Base-by-base conservation (phyloP, 1,284 basidiomycete species). In the Ceratobasidium sp. region DNA sequence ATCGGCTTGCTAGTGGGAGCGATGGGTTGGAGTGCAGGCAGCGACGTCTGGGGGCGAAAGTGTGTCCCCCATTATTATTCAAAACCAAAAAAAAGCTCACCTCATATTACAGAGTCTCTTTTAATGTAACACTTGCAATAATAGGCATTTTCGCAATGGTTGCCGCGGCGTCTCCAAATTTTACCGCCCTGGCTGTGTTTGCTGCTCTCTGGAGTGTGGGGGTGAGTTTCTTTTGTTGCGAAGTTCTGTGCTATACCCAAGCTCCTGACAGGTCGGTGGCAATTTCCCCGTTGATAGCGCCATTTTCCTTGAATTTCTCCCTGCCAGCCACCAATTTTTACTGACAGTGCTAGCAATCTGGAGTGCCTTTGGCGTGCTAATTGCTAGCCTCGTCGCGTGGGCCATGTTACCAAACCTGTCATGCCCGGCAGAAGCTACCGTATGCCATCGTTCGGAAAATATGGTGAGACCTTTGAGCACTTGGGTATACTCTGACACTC, bases 281-380 rank as follows among this genome's bases (percentile, higher is more conserved):
- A 92, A 92, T 78, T 80, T 91, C 61, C 89, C 92, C 0, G 91
- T 94, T 9, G 92, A 94, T 80, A 90, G 91, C 16, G 88, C 91
- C 0, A 89, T 94, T 64, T 92, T 92, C 79, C 85, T 94, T 13
- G 88, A 89, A 77, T 87, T 89, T 74, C 81, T 88, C 2, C 89
- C 89, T 0, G 86, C 85, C 0, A 86, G 85, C 0, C 88, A 89
- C 77, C 89, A 89, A 77, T 90, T 88, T 77, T 81, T 90, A 0
- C 82, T 90, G 49, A 90, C 88, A 0, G 83, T 90, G 19, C 84
- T 90, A 76, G 87, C 88, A 0, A 84, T 89, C 66, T 90, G 88
- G 85, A 90, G 89, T 88, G 86, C 87, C 6, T 84, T 90, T 79
- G 86, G 89, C 73, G 84, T 88, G 81, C 81, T 91, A 34, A 76